Percentiles rank a stretch among this genome's conserved stretches.
phyloP scores from a whole-genome alignment of 352 stramenopile species.

The Blastocystis sp. region DNA sequence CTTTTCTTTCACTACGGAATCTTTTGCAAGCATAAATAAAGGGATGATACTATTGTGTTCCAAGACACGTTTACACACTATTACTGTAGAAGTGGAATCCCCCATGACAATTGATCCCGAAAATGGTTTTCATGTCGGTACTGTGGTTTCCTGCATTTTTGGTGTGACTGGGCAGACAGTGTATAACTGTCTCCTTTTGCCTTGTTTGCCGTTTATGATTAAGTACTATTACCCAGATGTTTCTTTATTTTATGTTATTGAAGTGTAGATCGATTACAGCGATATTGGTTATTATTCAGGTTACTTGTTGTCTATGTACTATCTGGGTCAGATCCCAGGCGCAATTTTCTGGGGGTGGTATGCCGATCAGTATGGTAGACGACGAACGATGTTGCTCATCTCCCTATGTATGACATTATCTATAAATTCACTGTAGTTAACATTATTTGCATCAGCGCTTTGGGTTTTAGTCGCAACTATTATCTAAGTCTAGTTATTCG shows the following conservation, averaged over 20 bases:
- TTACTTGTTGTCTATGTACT: conserved; percentile 16
- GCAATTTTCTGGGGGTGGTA: conserved; percentile 61
- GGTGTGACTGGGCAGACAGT: neutral
- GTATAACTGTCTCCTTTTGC: neutral
- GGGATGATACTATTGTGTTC: too few relatives aligned
- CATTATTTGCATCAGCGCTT: neutral
- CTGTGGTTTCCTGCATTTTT: neutral
- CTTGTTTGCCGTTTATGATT: conserved; percentile 42
- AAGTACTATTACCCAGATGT: conserved; percentile 47
- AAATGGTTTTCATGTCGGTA: conserved; percentile 41
- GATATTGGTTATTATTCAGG: conserved; percentile 64
- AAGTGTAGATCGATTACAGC: conserved; percentile 48
- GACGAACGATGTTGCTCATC: neutral
- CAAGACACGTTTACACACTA: too few relatives aligned
- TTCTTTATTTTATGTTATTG: neutral
- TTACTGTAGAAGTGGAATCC: too few relatives aligned
- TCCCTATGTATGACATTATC: conserved; percentile 4
- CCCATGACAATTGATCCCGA: conserved; percentile 33
- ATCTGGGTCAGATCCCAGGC: conserved; percentile 25
- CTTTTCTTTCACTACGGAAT: too few relatives aligned
- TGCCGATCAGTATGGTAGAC: conserved; percentile 52
- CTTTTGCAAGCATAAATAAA: too few relatives aligned
- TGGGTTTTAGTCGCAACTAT: conserved; percentile 55
- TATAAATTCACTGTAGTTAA: conserved; percentile 1
- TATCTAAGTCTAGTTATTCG: conserved; percentile 58